A percentile compares a stretch with the other conserved stretches of the same genome.
phyloP scores from a whole-genome alignment of 2,329 filamentous ascomycete species.

The Aspergillus pseudoviridinutans region DNA sequence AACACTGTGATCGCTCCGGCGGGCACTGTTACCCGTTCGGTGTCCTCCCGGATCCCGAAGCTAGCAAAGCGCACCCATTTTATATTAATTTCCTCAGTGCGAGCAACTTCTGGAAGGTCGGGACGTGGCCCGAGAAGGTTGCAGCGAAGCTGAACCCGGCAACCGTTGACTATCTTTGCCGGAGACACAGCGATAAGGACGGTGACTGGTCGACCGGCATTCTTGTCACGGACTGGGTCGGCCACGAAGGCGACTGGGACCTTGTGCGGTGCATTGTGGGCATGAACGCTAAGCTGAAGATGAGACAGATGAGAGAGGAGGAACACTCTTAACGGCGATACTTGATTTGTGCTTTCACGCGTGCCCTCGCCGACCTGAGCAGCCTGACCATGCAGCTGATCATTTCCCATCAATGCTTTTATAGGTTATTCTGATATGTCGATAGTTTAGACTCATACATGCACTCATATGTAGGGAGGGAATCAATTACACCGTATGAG shows the following conservation, averaged over 20 bases:
- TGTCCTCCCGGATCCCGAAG: conserved; percentile 34
- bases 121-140: conserved; percentile 91
- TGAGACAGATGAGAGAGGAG: conserved; percentile 24
- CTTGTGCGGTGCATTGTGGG: conserved; percentile 80
- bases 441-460: not conserved
- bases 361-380: no score
- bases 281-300: conserved; percentile 69
- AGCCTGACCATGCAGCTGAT: not conserved
- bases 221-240: conserved; percentile 92
- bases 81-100: conserved; percentile 89
- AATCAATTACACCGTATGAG: no score
- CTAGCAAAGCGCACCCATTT: conserved; percentile 57
- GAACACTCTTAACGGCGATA: not conserved
- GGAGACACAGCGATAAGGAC: conserved; percentile 49
- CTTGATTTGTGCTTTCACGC: not conserved
- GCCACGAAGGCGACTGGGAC: conserved; percentile 83
- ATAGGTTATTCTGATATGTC: not conserved
- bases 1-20: conserved; percentile 71
- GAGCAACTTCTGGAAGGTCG: conserved; percentile 89
- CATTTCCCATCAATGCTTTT: not conserved
- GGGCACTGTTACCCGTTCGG: conserved; percentile 44
- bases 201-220: conserved; percentile 79
- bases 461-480: no score
- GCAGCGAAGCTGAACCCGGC: conserved; percentile 83
- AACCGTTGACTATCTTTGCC: conserved; percentile 56